Evolutionary conservation across 2,329 filamentous ascomycete species (phyloP), one percentile per base, ranked within the genome.

Genomic region (Nemania diffusa): DNA sequence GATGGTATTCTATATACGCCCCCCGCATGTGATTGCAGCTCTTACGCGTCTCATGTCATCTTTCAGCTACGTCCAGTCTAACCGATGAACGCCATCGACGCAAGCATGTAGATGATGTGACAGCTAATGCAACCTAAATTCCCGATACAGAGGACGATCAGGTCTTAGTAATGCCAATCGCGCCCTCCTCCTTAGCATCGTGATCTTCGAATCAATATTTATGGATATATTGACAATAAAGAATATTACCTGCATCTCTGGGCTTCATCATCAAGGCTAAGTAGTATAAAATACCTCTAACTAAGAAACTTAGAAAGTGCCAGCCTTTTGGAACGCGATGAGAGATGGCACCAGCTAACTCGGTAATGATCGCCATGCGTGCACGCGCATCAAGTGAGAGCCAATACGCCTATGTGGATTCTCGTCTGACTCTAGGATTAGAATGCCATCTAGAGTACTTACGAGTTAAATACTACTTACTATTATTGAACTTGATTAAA

Each of bases 391-490:
- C 22, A 11, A 6, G 34, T 46, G 6, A 24, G 22, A 60, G 17
- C 40, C 42, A 15, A 32, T 17, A 27, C 29, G 40, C 9, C 20
- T 46, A 29, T 15, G 40, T 34, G 9, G n/a, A n/a, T 57, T 29
- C 15, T 48, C 37, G 17, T 44, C 5, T 1, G 37, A 15, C 13
- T 9, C 5, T n/a, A 29, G 17, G 26, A 24, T 57, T 20, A 46
- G 24, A 27, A 13, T 57, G 2, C 55, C 15, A 29, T 5, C 37
- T n/a, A 27, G 32, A 17, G 17, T 57, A 44, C 27, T 13, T 34
- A 52, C 20, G n/a, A 53, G 20, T 37, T 52, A n/a, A 57, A 20
- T 26, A 29, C 44, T 46, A n/a, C 48, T 51, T 34, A n/a, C n/a
- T n/a, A n/a, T n/a, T n/a, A n/a, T 46, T 7, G 3, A 52, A 15